Percentiles rank a stretch among this genome's conserved stretches.
Evolutionary conservation across 2,329 filamentous ascomycete genomes (phyloP).

Genomic region (Pezicula rhizophila): DNA sequence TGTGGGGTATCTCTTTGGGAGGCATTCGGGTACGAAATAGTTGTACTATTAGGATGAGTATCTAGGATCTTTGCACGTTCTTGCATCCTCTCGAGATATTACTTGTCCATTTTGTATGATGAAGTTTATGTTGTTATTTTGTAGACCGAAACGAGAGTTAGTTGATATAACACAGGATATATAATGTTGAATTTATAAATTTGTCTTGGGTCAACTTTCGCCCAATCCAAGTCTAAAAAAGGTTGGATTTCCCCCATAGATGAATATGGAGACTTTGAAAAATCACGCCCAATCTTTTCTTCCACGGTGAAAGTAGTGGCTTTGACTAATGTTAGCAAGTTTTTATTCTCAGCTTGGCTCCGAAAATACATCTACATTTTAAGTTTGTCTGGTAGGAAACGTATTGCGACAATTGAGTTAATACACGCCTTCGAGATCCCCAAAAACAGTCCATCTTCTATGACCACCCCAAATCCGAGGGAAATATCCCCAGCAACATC

Average conservation of each 20-base stretch:
- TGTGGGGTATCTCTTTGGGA: slow-evolving; percentile 47
- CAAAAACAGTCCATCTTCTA: too few relatives aligned
- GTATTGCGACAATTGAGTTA: too few relatives aligned
- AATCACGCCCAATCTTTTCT: background rate
- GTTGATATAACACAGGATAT: background rate
- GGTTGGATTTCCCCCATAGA: background rate
- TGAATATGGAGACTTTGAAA: background rate
- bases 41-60: slow-evolving; percentile 29
- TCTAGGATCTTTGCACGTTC: slow-evolving; percentile 3
- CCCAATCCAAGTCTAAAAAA: background rate
- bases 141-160: background rate
- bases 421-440: too few relatives aligned
- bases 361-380: too few relatives aligned
- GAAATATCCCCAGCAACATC: too few relatives aligned
- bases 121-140: background rate
- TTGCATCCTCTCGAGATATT: slow-evolving; percentile 1
- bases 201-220: background rate
- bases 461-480: too few relatives aligned
- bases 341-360: background rate
- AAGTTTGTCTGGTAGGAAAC: too few relatives aligned
- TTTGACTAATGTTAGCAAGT: background rate
- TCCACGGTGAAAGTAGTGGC: background rate
- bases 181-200: background rate
- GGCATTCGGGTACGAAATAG: slow-evolving; percentile 45
- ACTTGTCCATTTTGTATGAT: background rate